These are phyloP conservation scores for Ophiocordyceps australis DNA, from an alignment of 2,329 filamentous ascomycete species.

Conservation along the genomic window DNA sequence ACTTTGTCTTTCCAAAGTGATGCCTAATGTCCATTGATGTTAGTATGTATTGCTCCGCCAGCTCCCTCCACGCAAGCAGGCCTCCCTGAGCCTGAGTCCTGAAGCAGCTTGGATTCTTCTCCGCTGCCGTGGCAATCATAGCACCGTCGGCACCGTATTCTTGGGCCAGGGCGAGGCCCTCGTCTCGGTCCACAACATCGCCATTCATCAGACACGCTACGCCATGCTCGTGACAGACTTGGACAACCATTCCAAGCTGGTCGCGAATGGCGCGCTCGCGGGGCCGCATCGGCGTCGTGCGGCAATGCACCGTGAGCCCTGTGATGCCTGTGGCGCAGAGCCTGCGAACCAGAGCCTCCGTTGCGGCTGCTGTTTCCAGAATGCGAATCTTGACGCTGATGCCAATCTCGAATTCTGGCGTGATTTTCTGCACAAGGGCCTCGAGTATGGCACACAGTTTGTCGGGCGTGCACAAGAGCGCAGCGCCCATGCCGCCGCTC, in stretches of 20 bases:
- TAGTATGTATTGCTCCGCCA: slow-evolving; percentile 59
- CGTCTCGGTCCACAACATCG: slow-evolving; percentile 60
- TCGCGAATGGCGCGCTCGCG: slow-evolving; percentile 72
- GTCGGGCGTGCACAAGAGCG: slow-evolving; percentile 71
- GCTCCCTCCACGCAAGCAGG: slow-evolving; percentile 53
- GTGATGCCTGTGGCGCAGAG: slow-evolving; percentile 82
- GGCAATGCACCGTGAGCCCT: slow-evolving; percentile 84
- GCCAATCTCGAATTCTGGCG: slow-evolving; percentile 64
- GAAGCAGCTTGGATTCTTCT: slow-evolving; percentile 84
- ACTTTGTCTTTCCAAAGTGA: slow-evolving; percentile 85
- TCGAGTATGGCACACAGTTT: slow-evolving; percentile 68
- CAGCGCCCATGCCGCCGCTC: slow-evolving; percentile 86
- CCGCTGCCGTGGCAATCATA: slow-evolving; percentile 91
- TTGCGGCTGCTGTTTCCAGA: slow-evolving; percentile 58
- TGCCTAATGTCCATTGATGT: slow-evolving; percentile 65
- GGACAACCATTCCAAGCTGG: slow-evolving; percentile 68
- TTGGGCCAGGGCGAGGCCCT: slow-evolving; percentile 51
- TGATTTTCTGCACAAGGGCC: slow-evolving; percentile 63
- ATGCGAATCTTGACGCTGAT: slow-evolving; percentile 96
- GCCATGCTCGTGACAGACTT: slow-evolving; percentile 64
- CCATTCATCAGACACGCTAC: slow-evolving; percentile 95
- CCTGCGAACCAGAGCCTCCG: slow-evolving; percentile 56
- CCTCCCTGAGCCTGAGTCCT: slow-evolving; percentile 50
- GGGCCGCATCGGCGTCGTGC: slow-evolving; percentile 89
- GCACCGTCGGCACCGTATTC: slow-evolving; percentile 83